Percentiles rank a stretch among this genome's conserved stretches.
These are phyloP conservation scores for Scheffersomyces lignicola DNA, from an alignment of 1,139 yeast genomes.

Conservation along the genomic window DNA sequence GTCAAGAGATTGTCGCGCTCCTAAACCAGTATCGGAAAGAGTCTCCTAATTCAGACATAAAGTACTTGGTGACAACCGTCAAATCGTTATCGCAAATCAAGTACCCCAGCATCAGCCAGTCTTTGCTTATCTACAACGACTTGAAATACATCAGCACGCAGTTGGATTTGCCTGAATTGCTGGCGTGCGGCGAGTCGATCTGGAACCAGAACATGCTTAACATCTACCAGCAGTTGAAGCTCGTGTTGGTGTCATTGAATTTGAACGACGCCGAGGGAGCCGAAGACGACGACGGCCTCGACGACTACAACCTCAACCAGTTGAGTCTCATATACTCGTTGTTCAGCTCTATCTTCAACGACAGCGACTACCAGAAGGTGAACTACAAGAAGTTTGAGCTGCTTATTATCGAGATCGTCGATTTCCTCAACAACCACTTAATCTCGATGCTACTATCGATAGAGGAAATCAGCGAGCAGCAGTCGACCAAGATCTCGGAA, in stretches of 20 bases:
- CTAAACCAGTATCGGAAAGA: not conserved
- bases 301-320: conserved; percentile 23
- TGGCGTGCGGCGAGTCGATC: conserved; percentile 16
- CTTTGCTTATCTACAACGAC: conserved; percentile 40
- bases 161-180: conserved; percentile 16
- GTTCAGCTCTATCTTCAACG: conserved; percentile 24
- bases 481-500: conserved; percentile 29
- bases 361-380: conserved; percentile 24
- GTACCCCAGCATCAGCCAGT: conserved; percentile 33
- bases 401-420: conserved; percentile 27
- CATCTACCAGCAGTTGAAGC: conserved; percentile 22
- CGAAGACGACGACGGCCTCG: conserved; percentile 19
- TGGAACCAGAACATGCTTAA: conserved; percentile 23
- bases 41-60: conserved; percentile 5
- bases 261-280: conserved; percentile 12
- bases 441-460: conserved; percentile 26
- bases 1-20: not conserved
- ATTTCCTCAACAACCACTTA: conserved; percentile 32
- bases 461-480: conserved; percentile 39
- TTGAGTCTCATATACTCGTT: conserved; percentile 22
- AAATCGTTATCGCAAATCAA: conserved; percentile 31
- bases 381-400: conserved; percentile 29
- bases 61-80: conserved; percentile 23
- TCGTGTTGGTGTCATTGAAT: conserved; percentile 18
- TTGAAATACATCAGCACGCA: conserved; percentile 23